Evolutionary conservation across 177 flowering plant species (phyloP).

Genomic region (Vitis hybrid): DNA sequence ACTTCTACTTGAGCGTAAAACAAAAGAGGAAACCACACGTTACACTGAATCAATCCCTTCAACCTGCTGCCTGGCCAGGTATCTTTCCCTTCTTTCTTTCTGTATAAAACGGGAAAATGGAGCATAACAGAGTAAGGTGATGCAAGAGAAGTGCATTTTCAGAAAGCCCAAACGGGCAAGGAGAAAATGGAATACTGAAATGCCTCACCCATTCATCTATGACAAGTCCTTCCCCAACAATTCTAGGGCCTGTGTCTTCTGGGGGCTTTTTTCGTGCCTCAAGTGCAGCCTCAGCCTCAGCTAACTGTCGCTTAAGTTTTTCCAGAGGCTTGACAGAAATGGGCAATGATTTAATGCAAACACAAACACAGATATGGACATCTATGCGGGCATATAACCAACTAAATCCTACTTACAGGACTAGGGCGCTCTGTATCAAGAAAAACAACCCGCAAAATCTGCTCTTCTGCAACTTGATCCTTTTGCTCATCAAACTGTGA

Average conservation of each 20-base stretch:
- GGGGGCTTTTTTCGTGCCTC: conserved; percentile 66
- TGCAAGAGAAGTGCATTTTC: not conserved
- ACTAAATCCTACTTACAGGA: conserved; percentile 32
- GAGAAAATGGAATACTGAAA: not conserved
- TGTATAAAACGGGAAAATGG: conserved; percentile 19
- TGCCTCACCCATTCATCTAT: conserved; percentile 90
- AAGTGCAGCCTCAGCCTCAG: conserved; percentile 65
- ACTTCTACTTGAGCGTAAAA: not conserved
- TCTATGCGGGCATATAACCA: not conserved
- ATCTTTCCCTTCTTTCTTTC: conserved; percentile 89
- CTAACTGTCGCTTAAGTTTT: conserved; percentile 56
- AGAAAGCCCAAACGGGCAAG: not conserved
- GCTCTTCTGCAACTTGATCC: conserved; percentile 57
- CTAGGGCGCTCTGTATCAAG: conserved; percentile 47
- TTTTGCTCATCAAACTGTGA: conserved; percentile 60
- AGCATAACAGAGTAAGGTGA: not conserved
- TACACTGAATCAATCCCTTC: conserved; percentile 66
- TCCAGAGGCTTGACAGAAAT: conserved; percentile 47
- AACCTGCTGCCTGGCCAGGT: conserved; percentile 73
- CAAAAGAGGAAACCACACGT: conserved; percentile 7
- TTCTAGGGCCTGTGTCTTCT: conserved; percentile 53
- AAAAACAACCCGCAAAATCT: conserved; percentile 49
- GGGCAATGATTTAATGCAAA: not conserved
- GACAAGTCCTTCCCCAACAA: conserved; percentile 73
- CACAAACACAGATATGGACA: not conserved